A percentile compares a stretch with the other conserved stretches of the same genome.
Evolutionary conservation across 345 rosid genomes (phyloP).

Genomic region (Triadica sebifera): DNA sequence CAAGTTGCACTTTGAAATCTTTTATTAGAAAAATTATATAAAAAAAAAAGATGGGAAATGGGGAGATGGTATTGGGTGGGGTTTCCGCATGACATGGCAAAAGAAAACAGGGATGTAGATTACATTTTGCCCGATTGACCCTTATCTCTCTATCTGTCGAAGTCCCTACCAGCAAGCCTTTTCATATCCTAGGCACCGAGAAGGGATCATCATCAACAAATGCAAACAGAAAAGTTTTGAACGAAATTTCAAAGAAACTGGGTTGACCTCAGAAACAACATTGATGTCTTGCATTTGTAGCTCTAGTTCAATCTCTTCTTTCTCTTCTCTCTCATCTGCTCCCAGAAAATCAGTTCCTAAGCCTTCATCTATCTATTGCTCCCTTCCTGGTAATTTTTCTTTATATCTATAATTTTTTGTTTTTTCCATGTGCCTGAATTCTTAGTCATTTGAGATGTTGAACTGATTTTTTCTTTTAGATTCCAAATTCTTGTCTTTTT

Average conservation of each 20-base stretch:
- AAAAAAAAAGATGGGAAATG: no score
- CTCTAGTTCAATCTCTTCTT: slow-evolving; percentile 40
- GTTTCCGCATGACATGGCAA: slow-evolving; percentile 2
- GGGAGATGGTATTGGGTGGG: no score
- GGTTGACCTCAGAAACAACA: background rate
- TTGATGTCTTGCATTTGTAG: slow-evolving; percentile 40
- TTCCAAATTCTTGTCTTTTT: background rate
- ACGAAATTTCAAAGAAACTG: background rate
- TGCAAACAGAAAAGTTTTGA: background rate
- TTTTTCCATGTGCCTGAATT: background rate
- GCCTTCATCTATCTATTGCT: slow-evolving; percentile 48
- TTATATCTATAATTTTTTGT: background rate
- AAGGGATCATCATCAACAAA: background rate
- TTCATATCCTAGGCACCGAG: background rate
- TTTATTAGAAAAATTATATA: no score
- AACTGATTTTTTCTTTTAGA: no score
- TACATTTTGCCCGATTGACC: slow-evolving; percentile 5
- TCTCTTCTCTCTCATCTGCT: slow-evolving; percentile 40
- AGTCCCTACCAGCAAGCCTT: background rate
- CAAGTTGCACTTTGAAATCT: no score
- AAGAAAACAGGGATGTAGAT: slow-evolving; percentile 7
- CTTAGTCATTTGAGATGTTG: background rate
- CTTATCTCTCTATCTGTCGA: slow-evolving; percentile 7
- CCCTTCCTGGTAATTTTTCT: slow-evolving; percentile 56
- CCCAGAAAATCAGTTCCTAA: slow-evolving; percentile 39